Evolutionary conservation across 768 basidiomycete genomes (phyloP), one percentile per base, ranked within the genome.

Genomic region (Xanthoconium stramineum): DNA sequence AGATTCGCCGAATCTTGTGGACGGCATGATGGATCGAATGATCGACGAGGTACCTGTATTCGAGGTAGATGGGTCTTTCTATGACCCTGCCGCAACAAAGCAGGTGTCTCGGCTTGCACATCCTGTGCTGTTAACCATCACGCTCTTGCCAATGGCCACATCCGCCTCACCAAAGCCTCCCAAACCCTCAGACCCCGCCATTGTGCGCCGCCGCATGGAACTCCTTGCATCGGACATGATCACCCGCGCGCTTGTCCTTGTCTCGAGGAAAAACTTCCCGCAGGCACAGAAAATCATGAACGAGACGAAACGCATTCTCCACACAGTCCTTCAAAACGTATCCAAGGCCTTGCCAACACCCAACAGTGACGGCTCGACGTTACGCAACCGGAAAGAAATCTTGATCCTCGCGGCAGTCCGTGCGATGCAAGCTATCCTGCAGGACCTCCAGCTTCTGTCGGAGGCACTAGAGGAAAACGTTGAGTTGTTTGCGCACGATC

Each of bases 181-280:
- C 3, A 69, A 65, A 47, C 76, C 82, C 32, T 91, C 91, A 0
- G 92, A 96, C 66, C 88, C 94, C 1, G 84, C 89, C 50, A 94
- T 99, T 63, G 90, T 96, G 29, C 85, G 97, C 29, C 80, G 97
- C 38, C 78, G 96, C 24, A 97, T 98, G 94, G 97, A 99, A 76
- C 83, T 99, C 5, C 82, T 98, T 38, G 91, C 94, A 28, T 90
- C 89, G 29, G 97, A 98, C 72, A 98, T 98, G 94, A 94, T 98
- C 69, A 94, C 94, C 3, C 86, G 97, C 12, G 88, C 89, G 17
- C 80, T 99, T 32, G 89, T 98, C 32, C 82, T 98, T 44, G 94
- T 97, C 50, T 91, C 92, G 39, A 78, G 94, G 64, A 84, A 94
- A 69, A 97, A 98, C 69, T 91, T 86, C 73, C 79, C 85, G 0